Evolutionary conservation across 257 asterid genomes (phyloP).

Genomic region (Solanum stenotomum): DNA sequence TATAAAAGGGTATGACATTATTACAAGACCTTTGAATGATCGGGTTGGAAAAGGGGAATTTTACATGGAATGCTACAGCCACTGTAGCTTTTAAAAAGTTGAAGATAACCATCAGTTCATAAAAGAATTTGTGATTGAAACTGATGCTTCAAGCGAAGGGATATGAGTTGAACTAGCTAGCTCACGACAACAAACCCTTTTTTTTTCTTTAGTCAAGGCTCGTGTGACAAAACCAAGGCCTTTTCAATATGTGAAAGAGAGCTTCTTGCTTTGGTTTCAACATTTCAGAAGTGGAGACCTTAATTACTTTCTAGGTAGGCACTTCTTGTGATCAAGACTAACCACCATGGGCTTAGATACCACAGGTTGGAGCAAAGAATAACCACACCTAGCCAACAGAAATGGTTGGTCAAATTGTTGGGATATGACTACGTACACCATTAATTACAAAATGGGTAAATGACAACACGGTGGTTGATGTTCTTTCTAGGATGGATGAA

Average conservation of each 20-base stretch:
- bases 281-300: not conserved
- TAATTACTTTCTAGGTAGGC: not conserved
- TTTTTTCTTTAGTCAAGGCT: not conserved
- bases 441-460: not conserved
- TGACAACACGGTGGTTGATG: not conserved
- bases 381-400: not conserved
- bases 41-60: not conserved
- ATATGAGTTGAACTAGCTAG: not conserved
- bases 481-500: not conserved
- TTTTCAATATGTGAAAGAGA: not conserved
- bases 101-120: too few species aligned
- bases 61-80: not conserved
- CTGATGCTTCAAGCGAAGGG: not conserved
- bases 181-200: too few species aligned
- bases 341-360: not conserved
- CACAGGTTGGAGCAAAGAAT: not conserved
- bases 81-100: not conserved
- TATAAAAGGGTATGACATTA: too few species aligned
- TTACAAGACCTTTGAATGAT: not conserved
- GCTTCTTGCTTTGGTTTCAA: not conserved
- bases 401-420: too few species aligned
- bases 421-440: not conserved
- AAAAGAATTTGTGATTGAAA: not conserved
- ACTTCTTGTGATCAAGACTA: not conserved
- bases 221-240: not conserved